Evolutionary conservation across 2,329 filamentous ascomycete species (phyloP).

Genomic region (Fusarium incarnatum): DNA sequence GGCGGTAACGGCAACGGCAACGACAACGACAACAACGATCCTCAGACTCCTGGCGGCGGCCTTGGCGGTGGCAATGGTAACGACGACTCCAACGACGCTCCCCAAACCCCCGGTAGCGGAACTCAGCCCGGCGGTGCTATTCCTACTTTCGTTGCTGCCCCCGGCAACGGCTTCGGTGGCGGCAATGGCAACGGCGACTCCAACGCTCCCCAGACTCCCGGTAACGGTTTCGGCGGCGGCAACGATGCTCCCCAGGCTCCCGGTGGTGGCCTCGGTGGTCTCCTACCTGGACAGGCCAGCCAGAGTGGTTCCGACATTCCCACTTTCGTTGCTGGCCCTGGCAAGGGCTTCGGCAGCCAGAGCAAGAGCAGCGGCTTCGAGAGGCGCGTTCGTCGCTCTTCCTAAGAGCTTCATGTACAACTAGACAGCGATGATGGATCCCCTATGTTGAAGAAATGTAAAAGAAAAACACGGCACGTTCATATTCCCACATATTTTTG

Average conservation of each 20-base stretch:
- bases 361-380: conserved; percentile 24
- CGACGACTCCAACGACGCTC: not conserved
- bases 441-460: conserved; percentile 24
- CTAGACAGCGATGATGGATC: conserved; percentile 17
- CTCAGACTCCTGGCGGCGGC: not conserved
- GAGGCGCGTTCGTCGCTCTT: conserved; percentile 22
- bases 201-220: not conserved
- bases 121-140: not conserved
- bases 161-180: conserved; percentile 22
- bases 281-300: not conserved
- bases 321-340: conserved; percentile 32
- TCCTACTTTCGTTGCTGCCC: conserved; percentile 19
- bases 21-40: not conserved
- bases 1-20: not conserved
- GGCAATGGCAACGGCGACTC: not conserved
- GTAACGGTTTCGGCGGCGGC: not conserved
- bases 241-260: not conserved
- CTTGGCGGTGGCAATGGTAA: not conserved
- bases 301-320: conserved; percentile 17
- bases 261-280: not conserved
- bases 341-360: conserved; percentile 23
- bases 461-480: conserved; percentile 28
- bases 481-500: conserved; percentile 38
- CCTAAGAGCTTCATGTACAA: conserved; percentile 18
- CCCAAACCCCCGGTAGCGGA: not conserved